A percentile compares a stretch with the other conserved stretches of the same genome.
phyloP scores from a whole-genome alignment of 345 rosid species.

The Rhodamnia argentea region DNA sequence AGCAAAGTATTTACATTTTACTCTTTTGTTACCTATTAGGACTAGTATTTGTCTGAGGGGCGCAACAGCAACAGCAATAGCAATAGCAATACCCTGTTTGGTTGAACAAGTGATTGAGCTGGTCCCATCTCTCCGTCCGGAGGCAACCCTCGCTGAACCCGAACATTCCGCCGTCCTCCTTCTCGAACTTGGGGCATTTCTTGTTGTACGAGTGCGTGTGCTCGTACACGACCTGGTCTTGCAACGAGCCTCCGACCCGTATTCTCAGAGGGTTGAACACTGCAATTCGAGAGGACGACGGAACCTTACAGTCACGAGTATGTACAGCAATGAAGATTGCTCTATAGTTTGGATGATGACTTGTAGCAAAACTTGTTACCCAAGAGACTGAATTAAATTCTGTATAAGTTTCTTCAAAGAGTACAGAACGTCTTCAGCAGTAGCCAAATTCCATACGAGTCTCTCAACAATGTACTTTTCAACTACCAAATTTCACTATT shows the following conservation, averaged over 20 bases:
- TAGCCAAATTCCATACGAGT: not conserved
- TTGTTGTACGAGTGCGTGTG: constrained; percentile 5
- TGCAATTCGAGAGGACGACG: not conserved
- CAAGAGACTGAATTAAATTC: not conserved
- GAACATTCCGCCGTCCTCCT: constrained; percentile 16
- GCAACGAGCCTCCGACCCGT: constrained; percentile 36
- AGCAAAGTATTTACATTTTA: not conserved
- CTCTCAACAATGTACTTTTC: not conserved
- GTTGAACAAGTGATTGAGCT: constrained; percentile 24
- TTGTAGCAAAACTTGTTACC: not conserved
- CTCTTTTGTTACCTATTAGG: not conserved
- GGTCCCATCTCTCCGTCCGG: constrained; percentile 41
- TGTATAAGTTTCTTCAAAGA: not conserved
- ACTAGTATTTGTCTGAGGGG: not conserved
- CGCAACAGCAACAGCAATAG: not conserved
- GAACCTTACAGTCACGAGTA: not conserved
- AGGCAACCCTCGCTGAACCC: constrained; percentile 47
- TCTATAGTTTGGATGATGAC: not conserved
- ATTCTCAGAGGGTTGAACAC: constrained; percentile 37
- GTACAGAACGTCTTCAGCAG: not conserved
- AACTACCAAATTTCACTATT: not conserved
- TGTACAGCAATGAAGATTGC: not conserved
- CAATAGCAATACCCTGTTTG: constrained; percentile 23
- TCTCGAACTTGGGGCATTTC: constrained; percentile 20
- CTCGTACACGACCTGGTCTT: constrained; percentile 39